Base-by-base conservation (phyloP, 148 eudicot genomes). In the Camellia japonica region DNA sequence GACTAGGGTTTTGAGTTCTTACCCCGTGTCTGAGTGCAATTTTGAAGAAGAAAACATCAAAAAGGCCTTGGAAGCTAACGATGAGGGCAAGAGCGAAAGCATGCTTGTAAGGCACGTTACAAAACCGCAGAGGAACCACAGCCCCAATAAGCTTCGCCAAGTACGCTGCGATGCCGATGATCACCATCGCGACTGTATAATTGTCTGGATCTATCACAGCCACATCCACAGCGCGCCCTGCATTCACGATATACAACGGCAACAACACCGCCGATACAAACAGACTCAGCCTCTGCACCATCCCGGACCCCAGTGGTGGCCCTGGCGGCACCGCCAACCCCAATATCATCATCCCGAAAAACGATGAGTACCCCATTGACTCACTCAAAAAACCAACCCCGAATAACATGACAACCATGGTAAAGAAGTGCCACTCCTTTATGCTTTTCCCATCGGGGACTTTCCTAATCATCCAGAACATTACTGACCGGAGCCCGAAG, bases 1-100 rank as follows among this genome's bases (percentile, higher is more conserved):
- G 30, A 23, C 0, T 23, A 23, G 30, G 30, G 30, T 23, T 23
- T 23, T 23, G 30, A 47, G 5, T 47, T 4, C 51, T 4, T 47
- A 47, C 51, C 51, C 7, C 6, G 51, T 4, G 7, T 47, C 51
- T 47, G 5, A 47, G 51, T 7, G 51, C 12, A 23, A 8, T 55
- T 30, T 49, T 12, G 63, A 65, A 77, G 14, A 67, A 49, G 10
- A 77, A 59, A 30, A 77, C 63, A 77, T 77, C 80, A 18, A 56
- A 77, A 15, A 77, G 44, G 8, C 80, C 80, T 66, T 77, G 80
- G 46, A 56, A 63, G 73, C 63, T 77, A 30, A 77, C 52, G 41
- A 77, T 38, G 60, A 77, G 73, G 72, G 60, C 80, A 41, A 77
- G 42, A 1, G 80, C 6, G 49, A 77, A 38, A 46, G 80, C 16